phyloP scores from a whole-genome alignment of 1,284 basidiomycete genomes.

The Rhodotorula sp. region DNA sequence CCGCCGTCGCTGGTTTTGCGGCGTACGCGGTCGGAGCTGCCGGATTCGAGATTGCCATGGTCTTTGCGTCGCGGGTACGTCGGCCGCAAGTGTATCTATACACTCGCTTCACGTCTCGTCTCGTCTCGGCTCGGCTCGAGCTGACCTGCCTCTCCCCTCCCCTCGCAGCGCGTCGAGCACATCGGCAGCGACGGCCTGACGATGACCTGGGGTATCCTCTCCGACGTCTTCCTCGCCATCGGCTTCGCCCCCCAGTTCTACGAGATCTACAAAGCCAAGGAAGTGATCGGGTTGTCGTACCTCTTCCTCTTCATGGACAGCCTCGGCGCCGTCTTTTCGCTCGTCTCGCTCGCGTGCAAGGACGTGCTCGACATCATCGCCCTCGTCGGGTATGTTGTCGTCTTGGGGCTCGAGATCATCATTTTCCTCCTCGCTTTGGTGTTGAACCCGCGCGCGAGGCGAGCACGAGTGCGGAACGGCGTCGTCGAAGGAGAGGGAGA shows the following conservation, averaged over 20 bases:
- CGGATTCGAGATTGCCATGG: slow-evolving; percentile 27
- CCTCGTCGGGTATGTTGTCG: slow-evolving; percentile 27
- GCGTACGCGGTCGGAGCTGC: slow-evolving; percentile 16
- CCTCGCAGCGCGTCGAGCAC: slow-evolving; percentile 13
- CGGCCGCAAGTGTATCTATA: too few species aligned
- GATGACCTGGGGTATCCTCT: slow-evolving; percentile 24
- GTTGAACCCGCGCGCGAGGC: slow-evolving; percentile 19
- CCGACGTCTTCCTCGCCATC: slow-evolving; percentile 18
- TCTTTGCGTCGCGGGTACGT: slow-evolving; percentile 18
- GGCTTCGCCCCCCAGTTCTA: slow-evolving; percentile 29
- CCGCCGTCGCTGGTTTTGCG: slow-evolving; percentile 8
- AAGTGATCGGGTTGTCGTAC: slow-evolving; percentile 29
- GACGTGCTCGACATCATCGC: slow-evolving; percentile 20
- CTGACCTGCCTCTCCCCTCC: not conserved
- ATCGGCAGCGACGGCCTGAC: slow-evolving; percentile 13
- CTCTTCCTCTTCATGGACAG: slow-evolving; percentile 28
- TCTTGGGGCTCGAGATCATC: slow-evolving; percentile 20
- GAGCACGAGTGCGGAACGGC: not conserved
- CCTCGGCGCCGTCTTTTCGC: slow-evolving; percentile 32
- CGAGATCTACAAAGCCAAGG: slow-evolving; percentile 24
- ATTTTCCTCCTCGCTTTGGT: slow-evolving; percentile 17
- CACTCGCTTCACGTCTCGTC: too few species aligned
- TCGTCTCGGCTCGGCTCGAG: too few species aligned
- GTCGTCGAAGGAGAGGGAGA: not conserved
- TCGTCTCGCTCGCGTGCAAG: slow-evolving; percentile 32